phyloP scores from a whole-genome alignment of 768 basidiomycete species.

The Boletus tylopilopsis region DNA sequence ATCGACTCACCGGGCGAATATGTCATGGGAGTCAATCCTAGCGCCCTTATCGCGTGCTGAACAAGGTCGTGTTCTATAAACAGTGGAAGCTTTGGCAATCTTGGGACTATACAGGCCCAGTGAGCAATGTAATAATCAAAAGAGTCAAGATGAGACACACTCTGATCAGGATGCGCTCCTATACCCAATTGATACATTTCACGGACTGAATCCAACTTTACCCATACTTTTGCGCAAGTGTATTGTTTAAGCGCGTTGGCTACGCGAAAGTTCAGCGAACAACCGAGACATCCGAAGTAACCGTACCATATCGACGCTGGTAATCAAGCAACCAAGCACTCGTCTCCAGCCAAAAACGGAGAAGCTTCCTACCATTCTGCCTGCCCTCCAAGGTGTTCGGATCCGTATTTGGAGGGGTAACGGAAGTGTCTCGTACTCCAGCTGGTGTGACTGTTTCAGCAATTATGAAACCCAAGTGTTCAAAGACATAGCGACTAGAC shows the following conservation, averaged over 20 bases:
- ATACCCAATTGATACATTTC: constrained; percentile 72
- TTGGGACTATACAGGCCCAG: constrained; percentile 44
- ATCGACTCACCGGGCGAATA: constrained; percentile 56
- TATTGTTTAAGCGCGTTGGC: constrained; percentile 45
- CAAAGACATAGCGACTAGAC: constrained; percentile 41
- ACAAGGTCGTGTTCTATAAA: constrained; percentile 40
- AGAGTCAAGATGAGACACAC: constrained; percentile 36
- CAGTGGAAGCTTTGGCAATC: constrained; percentile 44
- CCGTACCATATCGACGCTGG: constrained; percentile 43
- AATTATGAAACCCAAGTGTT: constrained; percentile 36
- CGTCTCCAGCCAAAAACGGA: constrained; percentile 80
- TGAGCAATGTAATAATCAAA: constrained; percentile 1
- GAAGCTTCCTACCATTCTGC: constrained; percentile 54
- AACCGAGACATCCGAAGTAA: constrained; percentile 4
- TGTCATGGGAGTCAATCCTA: constrained; percentile 66
- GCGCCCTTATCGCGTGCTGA: constrained; percentile 38
- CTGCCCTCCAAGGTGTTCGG: constrained; percentile 41
- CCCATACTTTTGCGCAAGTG: constrained; percentile 39
- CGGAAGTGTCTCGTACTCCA: constrained; percentile 38
- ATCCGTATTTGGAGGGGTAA: constrained; percentile 57
- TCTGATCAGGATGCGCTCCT: constrained; percentile 76
- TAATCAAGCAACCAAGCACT: constrained; percentile 64
- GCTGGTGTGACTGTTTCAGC: constrained; percentile 15
- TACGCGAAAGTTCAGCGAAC: constrained; percentile 25
- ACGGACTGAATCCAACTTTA: constrained; percentile 54